Conservation (phyloP, 2,329 filamentous ascomycete genomes). For the Berkeleyomyces rouxiae region DNA sequence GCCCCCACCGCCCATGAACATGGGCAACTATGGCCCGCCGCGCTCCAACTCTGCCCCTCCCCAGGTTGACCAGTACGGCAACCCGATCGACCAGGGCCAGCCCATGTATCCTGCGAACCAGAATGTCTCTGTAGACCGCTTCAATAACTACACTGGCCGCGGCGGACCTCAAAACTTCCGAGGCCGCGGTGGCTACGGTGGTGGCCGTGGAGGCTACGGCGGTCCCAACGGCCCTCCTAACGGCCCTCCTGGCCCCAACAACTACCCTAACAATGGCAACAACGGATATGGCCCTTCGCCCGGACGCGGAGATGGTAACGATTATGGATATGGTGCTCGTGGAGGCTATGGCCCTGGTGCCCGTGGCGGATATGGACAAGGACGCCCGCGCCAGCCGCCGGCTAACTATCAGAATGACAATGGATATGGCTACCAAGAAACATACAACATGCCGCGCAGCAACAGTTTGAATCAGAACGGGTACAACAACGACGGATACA, state of each 20-base stretch:
- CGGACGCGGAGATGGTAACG: constrained; percentile 24
- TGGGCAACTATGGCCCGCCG: constrained; percentile 22
- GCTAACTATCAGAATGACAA: constrained; percentile 25
- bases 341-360: constrained; percentile 28
- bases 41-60: constrained; percentile 25
- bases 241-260: too few relatives aligned
- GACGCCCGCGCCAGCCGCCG: constrained; percentile 22
- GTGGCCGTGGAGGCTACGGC: constrained; percentile 36
- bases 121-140: constrained; percentile 28
- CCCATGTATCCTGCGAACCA: neutral
- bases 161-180: constrained; percentile 31
- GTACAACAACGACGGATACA: neutral
- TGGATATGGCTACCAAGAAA: constrained; percentile 17
- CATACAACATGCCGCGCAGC: constrained; percentile 21
- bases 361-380: constrained; percentile 21
- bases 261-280: constrained; percentile 20
- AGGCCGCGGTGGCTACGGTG: constrained; percentile 30
- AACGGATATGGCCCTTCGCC: constrained; percentile 27
- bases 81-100: constrained; percentile 25
- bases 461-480: constrained; percentile 1
- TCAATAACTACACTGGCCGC: constrained; percentile 35
- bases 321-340: constrained; percentile 24
- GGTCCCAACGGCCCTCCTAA: constrained; percentile 20
- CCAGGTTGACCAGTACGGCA: constrained; percentile 47
- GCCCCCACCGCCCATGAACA: constrained; percentile 16